These are phyloP conservation scores for Picochlorum sp. DNA, from an alignment of 139 green algal genomes.

Conservation along the genomic window DNA sequence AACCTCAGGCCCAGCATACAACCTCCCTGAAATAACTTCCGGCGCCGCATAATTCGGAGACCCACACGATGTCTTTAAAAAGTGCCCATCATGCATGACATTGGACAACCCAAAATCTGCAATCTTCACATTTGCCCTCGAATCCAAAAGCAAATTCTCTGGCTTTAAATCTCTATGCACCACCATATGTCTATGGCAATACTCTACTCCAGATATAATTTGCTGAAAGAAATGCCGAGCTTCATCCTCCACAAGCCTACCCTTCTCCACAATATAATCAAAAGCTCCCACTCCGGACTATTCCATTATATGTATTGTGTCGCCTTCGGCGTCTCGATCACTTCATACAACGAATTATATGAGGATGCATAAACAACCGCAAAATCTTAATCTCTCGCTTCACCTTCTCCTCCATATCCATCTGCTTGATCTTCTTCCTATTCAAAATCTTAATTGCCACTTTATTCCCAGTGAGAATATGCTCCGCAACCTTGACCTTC, in stretches of 20 bases:
- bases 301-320: no score
- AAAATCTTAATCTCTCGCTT: constrained; percentile 94
- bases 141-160: constrained; percentile 96
- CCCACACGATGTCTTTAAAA: constrained; percentile 96
- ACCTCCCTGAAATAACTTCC: constrained; percentile 93
- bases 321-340: constrained; percentile 96
- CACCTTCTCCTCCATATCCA: constrained; percentile 99
- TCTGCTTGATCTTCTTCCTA: constrained; percentile 95
- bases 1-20: constrained; percentile 97
- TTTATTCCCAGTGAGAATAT: constrained; percentile 94
- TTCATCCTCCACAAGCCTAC: constrained; percentile 91
- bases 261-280: constrained; percentile 99
- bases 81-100: constrained; percentile 98
- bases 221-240: constrained; percentile 98
- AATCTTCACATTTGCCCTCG: constrained; percentile 84
- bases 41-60: constrained; percentile 97
- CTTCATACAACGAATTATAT: constrained; percentile 99
- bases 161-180: constrained; percentile 86
- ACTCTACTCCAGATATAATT: constrained; percentile 94
- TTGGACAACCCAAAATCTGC: constrained; percentile 96
- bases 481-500: constrained; percentile 97
- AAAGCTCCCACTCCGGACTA: constrained; percentile 99
- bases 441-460: constrained; percentile 99
- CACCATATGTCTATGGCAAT: constrained; percentile 96
- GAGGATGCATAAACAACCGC: constrained; percentile 97